phyloP scores from a whole-genome alignment of 805 yeast species.

The Nakazawaea molendinolei region DNA sequence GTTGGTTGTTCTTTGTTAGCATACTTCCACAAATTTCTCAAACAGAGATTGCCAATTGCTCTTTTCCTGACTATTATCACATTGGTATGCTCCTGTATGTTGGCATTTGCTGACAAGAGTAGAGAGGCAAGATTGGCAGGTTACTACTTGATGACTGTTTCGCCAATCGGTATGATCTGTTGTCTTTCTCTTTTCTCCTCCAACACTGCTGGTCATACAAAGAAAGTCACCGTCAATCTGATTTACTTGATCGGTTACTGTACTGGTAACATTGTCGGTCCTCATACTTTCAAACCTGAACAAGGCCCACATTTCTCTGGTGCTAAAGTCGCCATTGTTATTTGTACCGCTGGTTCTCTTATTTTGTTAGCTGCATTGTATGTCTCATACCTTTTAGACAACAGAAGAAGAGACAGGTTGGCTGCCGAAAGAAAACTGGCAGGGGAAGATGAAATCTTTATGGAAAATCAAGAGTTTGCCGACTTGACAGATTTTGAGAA shows the following conservation, averaged over 20 bases:
- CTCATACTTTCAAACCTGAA: conserved; percentile 54
- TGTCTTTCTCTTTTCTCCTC: conserved; percentile 21
- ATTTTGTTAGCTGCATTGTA: conserved; percentile 23
- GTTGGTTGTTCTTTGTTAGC: conserved; percentile 22
- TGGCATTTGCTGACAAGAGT: conserved; percentile 18
- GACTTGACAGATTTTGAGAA: conserved; percentile 45
- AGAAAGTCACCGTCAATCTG: conserved; percentile 55
- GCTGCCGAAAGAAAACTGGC: conserved; percentile 19
- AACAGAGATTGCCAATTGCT: conserved; percentile 20
- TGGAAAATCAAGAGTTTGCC: conserved; percentile 21
- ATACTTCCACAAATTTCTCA: conserved; percentile 9
- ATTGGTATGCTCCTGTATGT: conserved; percentile 18
- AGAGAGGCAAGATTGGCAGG: conserved; percentile 28
- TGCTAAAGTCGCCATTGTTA: conserved; percentile 42
- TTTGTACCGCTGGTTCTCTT: conserved; percentile 23
- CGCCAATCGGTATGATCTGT: conserved; percentile 23
- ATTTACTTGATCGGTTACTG: conserved; percentile 59
- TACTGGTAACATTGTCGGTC: conserved; percentile 65
- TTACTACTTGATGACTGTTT: conserved; percentile 21
- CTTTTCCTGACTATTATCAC: conserved; percentile 15
- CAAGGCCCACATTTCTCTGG: conserved; percentile 56
- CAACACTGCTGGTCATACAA: conserved; percentile 69
- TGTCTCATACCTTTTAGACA: conserved; percentile 18
- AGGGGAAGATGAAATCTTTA: conserved; percentile 14
- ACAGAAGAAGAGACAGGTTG: conserved; percentile 16